Percentiles rank a stretch among this genome's conserved stretches.
Evolutionary conservation across 768 basidiomycete genomes (phyloP).

Genomic region (Artomyces pyxidatus): DNA sequence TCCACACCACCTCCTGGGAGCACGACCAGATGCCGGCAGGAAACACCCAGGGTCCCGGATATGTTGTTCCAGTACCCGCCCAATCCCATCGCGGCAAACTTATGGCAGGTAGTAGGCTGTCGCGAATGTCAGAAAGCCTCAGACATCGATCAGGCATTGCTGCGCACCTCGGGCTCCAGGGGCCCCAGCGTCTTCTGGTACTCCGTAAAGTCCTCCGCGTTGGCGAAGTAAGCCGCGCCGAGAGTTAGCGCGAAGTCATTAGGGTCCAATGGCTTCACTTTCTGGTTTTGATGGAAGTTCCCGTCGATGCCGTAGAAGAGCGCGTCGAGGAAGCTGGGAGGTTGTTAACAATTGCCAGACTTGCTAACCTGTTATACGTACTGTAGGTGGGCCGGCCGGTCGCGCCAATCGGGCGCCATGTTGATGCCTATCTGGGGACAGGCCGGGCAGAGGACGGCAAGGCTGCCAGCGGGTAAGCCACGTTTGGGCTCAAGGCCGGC

Average conservation of each 20-base stretch:
- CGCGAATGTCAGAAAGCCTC: no score
- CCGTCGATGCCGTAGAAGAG: neutral
- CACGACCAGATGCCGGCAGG: neutral
- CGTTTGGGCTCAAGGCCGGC: neutral
- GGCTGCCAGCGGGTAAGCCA: neutral
- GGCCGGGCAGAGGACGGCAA: neutral
- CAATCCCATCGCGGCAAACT: neutral
- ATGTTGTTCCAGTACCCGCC: neutral
- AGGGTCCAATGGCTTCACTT: neutral
- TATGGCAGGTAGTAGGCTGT: neutral
- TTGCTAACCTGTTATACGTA: neutral
- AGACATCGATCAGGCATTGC: no score
- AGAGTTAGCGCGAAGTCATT: neutral
- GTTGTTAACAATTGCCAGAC: neutral
- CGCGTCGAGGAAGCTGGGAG: neutral
- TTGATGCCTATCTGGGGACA: neutral
- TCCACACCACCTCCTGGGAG: neutral
- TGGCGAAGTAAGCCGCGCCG: neutral
- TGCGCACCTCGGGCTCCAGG: slow-evolving; percentile 7
- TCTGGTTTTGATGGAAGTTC: neutral
- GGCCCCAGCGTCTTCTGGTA: neutral
- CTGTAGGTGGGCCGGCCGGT: neutral
- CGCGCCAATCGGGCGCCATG: neutral
- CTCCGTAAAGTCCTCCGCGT: neutral
- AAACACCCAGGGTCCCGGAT: neutral